Evolutionary conservation across 2,329 filamentous ascomycete genomes (phyloP), one percentile per base, ranked within the genome.

Genomic region (Aureobasidium sp.): DNA sequence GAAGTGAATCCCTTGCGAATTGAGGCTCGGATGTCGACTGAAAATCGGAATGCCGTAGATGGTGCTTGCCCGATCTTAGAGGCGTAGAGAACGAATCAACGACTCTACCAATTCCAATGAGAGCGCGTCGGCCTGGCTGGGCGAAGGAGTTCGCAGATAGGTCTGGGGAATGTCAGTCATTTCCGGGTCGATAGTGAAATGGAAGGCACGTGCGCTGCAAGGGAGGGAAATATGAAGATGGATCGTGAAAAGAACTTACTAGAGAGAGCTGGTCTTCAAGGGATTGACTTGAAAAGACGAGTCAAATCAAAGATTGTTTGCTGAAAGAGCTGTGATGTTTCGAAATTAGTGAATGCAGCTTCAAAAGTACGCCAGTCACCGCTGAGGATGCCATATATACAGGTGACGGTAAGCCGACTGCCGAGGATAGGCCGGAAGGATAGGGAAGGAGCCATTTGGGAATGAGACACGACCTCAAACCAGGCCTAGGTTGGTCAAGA

Each of bases 11-110:
- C 64, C 63, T 66, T 65, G 63, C 64, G 55, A 64, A 56, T 57
- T 48, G 27, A 62, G 61, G 53, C 61, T 69, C 68, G 67, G 69
- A 60, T 47, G 42, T 60, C 56, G 61, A 61, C 36, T 68, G 68
- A 67, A 70, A 70, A 71, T 71, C 73, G 73, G 65, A 69, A 70
- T 69, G 67, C 70, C 65, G 69, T 65, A 65, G 67, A 70, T 68
- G 67, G 67, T 70, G 70, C 70, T 69, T 69, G 65, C 67, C 67
- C 51, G 65, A 63, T 62, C 63, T 67, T 64, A 64, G 65, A 67
- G 64, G 61, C 65, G 78, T 74, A 80, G 77, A 81, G 74, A 77
- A 78, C 78, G 79, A 80, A 74, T 76, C 79, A 81, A 81, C 79
- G 79, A 76, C 77, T 80, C 79, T 78, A 72, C 78, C 71, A 69